phyloP scores from a whole-genome alignment of 805 yeast genomes.

The Ogataea kodamae region DNA sequence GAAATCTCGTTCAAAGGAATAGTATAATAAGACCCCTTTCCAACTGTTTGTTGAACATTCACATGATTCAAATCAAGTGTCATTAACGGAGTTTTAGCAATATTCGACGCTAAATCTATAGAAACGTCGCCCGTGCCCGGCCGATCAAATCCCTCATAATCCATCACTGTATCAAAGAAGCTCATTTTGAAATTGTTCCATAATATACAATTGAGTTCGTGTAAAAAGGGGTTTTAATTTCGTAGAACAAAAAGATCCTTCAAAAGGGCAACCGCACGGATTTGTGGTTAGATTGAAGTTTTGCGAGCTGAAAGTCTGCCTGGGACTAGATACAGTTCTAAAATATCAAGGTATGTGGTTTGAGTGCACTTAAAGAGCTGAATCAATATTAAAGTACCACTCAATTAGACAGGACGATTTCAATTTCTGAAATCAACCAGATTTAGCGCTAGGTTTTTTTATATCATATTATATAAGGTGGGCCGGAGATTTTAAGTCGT shows the following conservation, averaged over 20 bases:
- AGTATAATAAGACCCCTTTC: constrained; percentile 11
- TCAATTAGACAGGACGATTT: constrained; percentile 6
- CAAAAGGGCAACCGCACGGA: background rate
- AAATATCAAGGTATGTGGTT: no score
- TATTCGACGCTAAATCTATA: constrained; percentile 14
- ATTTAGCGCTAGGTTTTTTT: constrained; percentile 7
- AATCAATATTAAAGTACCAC: no score
- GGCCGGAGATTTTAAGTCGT: constrained; percentile 10
- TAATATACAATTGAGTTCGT: background rate
- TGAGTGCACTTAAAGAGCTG: no score
- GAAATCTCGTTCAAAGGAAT: constrained; percentile 15
- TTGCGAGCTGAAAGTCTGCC: background rate
- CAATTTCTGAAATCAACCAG: constrained; percentile 3
- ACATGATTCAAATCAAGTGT: constrained; percentile 19
- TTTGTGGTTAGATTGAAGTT: background rate
- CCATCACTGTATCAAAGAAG: constrained; percentile 19
- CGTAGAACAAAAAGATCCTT: constrained; percentile 3
- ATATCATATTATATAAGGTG: background rate
- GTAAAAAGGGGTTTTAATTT: background rate
- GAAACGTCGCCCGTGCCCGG: constrained; percentile 20
- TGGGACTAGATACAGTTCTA: no score
- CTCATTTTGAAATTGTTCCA: constrained; percentile 11
- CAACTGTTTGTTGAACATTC: constrained; percentile 15
- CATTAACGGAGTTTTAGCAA: constrained; percentile 18
- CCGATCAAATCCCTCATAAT: constrained; percentile 15